phyloP scores from a whole-genome alignment of 495 filamentous ascomycete species.

The Sporormia fimetaria region DNA sequence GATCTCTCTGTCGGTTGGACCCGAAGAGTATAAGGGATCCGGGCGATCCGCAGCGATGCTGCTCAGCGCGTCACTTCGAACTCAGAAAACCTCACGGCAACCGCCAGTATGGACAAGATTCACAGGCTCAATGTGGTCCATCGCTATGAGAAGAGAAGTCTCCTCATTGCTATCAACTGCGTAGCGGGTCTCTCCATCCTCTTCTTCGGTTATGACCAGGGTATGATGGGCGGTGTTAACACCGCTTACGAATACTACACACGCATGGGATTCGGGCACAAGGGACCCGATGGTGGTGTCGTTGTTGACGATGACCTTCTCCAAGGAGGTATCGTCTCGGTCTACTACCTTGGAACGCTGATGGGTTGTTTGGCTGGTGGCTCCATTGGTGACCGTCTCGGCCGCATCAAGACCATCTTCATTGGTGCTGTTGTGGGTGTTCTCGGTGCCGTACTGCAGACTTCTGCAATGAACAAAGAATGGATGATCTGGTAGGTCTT shows the following conservation, averaged over 20 bases:
- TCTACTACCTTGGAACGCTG: constrained; percentile 61
- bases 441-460: constrained; percentile 49
- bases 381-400: constrained; percentile 49
- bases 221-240: constrained; percentile 69
- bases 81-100: too few relatives aligned
- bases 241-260: constrained; percentile 52
- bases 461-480: constrained; percentile 48
- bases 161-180: too few relatives aligned
- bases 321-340: constrained; percentile 57
- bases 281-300: constrained; percentile 36
- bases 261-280: constrained; percentile 55
- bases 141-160: too few relatives aligned
- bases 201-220: constrained; percentile 57
- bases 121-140: too few relatives aligned
- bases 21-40: too few relatives aligned
- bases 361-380: constrained; percentile 50
- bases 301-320: constrained; percentile 51
- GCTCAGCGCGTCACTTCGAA: too few relatives aligned
- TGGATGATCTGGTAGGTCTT: constrained; percentile 62
- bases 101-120: too few relatives aligned
- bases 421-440: constrained; percentile 46
- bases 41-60: too few relatives aligned
- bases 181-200: constrained; percentile 50
- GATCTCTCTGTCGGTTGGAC: too few relatives aligned
- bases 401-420: constrained; percentile 51